Percentiles rank a stretch among this genome's conserved stretches.
Evolutionary conservation across 179 eudicot species (phyloP).

Genomic region (Silene noctiflora): DNA sequence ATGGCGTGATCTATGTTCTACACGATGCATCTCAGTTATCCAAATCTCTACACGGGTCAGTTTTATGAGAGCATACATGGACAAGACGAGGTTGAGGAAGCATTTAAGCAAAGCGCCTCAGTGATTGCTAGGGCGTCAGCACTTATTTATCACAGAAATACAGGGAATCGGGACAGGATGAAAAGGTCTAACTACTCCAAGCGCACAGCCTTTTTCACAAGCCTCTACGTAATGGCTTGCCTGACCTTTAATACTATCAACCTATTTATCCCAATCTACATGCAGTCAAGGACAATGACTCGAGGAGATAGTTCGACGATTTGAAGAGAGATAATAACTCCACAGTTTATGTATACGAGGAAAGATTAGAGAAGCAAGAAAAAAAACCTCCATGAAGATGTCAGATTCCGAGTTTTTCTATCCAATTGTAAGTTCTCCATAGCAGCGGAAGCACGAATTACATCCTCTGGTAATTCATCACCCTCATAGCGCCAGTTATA

Average conservation of each 20-base stretch:
- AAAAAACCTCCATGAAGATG: slow-evolving; percentile 89
- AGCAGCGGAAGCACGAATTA: slow-evolving; percentile 75
- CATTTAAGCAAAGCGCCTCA: neutral
- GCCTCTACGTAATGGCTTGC: neutral
- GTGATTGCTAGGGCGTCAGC: neutral
- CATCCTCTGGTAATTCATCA: slow-evolving; percentile 76
- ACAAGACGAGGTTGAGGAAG: neutral
- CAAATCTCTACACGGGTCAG: neutral
- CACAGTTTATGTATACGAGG: neutral
- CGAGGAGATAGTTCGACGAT: neutral
- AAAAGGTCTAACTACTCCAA: neutral
- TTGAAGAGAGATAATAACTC: neutral
- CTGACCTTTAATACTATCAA: neutral
- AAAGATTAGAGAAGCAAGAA: slow-evolving; percentile 16
- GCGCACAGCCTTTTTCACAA: neutral
- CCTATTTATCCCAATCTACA: neutral
- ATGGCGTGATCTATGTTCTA: neutral
- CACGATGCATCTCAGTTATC: neutral
- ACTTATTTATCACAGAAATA: neutral
- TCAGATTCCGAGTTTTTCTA: slow-evolving; percentile 80
- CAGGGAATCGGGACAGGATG: neutral
- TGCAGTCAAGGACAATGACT: neutral
- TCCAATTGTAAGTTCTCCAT: slow-evolving; percentile 86
- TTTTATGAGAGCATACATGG: neutral
- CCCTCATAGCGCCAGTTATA: slow-evolving; percentile 79